Evolutionary conservation across 768 basidiomycete species (phyloP).

Genomic region (Mycena venus): DNA sequence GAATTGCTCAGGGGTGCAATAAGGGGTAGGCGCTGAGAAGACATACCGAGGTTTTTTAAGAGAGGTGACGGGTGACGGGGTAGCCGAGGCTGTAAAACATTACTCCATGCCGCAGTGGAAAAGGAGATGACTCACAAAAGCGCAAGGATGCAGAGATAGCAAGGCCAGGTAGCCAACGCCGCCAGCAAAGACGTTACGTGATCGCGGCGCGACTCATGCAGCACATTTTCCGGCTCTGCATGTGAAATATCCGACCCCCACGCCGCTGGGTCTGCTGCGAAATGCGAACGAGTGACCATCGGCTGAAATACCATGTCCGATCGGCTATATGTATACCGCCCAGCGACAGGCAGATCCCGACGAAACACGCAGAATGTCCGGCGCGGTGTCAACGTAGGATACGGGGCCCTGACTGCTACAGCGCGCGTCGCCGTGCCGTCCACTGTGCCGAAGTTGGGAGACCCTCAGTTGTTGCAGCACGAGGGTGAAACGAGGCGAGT

Average conservation of each 20-base stretch:
- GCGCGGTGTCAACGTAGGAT: no score
- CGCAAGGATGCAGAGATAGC: neutral
- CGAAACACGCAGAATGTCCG: no score
- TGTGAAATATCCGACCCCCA: slow-evolving; percentile 26
- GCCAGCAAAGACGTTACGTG: slow-evolving; percentile 7
- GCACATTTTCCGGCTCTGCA: slow-evolving; percentile 19
- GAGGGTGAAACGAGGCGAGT: no score
- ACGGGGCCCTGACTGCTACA: no score
- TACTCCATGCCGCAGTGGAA: neutral
- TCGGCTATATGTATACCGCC: no score
- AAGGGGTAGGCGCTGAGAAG: neutral
- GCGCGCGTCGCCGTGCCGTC: no score
- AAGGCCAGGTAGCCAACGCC: slow-evolving; percentile 24
- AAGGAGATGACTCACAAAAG: slow-evolving; percentile 13
- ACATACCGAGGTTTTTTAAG: slow-evolving; percentile 45
- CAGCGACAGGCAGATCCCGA: no score
- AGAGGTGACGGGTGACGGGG: slow-evolving; percentile 16
- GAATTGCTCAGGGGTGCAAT: neutral
- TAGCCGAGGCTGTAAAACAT: slow-evolving; percentile 65
- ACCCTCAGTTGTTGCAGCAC: no score
- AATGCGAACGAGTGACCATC: neutral
- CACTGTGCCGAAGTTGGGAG: no score
- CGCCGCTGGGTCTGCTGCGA: slow-evolving; percentile 15
- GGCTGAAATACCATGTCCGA: no score
- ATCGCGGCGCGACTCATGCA: slow-evolving; percentile 27